Base-by-base conservation (phyloP, 768 basidiomycete species). In the Psilocybe cyanescens region DNA sequence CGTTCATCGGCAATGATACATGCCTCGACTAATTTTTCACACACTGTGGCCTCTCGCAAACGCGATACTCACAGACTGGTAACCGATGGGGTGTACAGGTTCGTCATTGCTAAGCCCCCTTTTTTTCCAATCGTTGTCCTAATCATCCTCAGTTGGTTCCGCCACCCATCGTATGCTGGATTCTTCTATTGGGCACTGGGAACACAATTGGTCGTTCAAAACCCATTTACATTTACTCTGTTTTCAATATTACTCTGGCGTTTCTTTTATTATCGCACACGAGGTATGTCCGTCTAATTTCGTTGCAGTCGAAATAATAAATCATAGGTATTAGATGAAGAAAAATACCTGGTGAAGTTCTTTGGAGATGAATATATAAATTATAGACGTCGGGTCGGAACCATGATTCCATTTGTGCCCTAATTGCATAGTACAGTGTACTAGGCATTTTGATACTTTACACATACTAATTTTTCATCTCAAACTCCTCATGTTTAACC, bases 121-220 rank as follows among this genome's bases (percentile, higher is more conserved):
- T 49, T 29, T 24, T 31, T 11, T 30, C 16, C 0, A 44, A 28
- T 64, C 51, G 35, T 33, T 8, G 11, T n/a, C 24, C 61, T 54
- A 0, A 58, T 28, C 4, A 28, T 51, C 1, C 16, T 28, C 58
- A 94, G 93, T 6, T 91, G 86, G 86, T 90, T 88, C 62, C 87
- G 97, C 12, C 97, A 99, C 75, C 97, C 97, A 9, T 97, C 97
- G 0, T 99, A 99, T 67, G 86, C 93, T 1, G 97, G 96, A 2
- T 99, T 98, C 79, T 97, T 92, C 74, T 99, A 97, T 74, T 99
- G 97, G 97, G 95, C 95, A 0, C 70, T 99, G 29, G 95, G 96
- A 2, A 97, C 95, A 0, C 97, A 99, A 72, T 76, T 99, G 39
- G 84, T 94, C 0, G 81, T 99, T 19, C 95, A 95, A 70, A 99